Base-by-base conservation (phyloP, 306 rosid genomes). In the Cucurbita pepo region DNA sequence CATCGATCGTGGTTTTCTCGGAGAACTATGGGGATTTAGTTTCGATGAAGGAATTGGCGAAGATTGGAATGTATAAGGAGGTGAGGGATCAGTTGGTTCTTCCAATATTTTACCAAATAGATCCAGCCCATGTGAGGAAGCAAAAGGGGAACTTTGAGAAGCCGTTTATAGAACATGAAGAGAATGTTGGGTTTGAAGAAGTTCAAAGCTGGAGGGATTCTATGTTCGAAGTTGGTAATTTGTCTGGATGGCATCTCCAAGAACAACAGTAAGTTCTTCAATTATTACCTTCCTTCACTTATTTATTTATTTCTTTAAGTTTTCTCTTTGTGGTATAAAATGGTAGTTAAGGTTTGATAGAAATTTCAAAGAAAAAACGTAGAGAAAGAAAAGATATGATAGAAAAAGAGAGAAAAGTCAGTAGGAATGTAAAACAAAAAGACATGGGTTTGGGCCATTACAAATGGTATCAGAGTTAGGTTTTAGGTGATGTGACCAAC, bases 51-150 rank as follows among this genome's bases (percentile, higher is more conserved):
- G 84, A 79, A 8, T 75, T 86, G 58, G 84, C 44, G 8, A 83
- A 75, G 77, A 83, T 80, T 70, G 18, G 59, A 14, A 72, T 71
- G 19, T 83, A 82, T 38, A 59, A 43, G 75, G 69, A 78, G 56
- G 13, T 55, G 6, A 78, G 19, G 50, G 79, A 77, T 1, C 87
- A 81, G 9, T 25, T 73, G 45, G 83, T 86, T 63, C 77, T 65
- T 56, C 85, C 89, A 0, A 73, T 86, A 51, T 86, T 86, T 78
- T 79, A 74, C 63, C 38, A 81, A 16, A 81, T 83, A 1, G 84
- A 86, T 73, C 87, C 87, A 53, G 82, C 82, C 0, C 37, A 7
- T 16, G 85, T 83, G 14, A 72, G 89, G 45, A 79, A 77, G 53
- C 80, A 80, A 22, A 70, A 45, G 44, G 82, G 62, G 1, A 63